Evolutionary conservation across 495 filamentous ascomycete genomes (phyloP), one percentile per base, ranked within the genome.

Genomic region (Xylaria palmicola): DNA sequence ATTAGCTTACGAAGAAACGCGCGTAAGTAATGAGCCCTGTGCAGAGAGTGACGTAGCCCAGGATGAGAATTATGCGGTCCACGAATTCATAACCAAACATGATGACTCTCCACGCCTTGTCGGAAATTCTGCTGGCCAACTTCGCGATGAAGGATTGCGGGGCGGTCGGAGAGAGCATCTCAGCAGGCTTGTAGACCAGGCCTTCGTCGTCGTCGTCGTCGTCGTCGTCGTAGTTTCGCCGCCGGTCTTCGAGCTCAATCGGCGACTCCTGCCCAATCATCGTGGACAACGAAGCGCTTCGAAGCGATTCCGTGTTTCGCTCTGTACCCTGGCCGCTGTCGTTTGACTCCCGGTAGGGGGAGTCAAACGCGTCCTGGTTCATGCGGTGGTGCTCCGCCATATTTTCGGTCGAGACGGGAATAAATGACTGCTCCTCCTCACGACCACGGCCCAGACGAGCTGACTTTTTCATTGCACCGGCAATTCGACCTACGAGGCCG

Each of bases 251-350:
- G 32, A 81, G 76, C 29, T 80, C 81, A 51, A 86, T 81, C 10
- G 75, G 62, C 29, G 81, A 77, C 17, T 83, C 81, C 3, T 79
- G 81, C 20, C 80, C 78, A 10, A 81, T 76, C 8, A 85, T 87
- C 3, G 69, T 72, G 9, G 81, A 83, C 19, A 86, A 75, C 24
- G 90, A 89, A 44, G 86, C 81, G 62, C 82, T 83, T 39, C 79
- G 77, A 50, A 89, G 79, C 22, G 88, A 89, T 56, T 86, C 85
- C 4, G 88, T 83, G 53, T 83, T 83, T 2, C 83, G 83, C 65
- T 94, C 91, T 0, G 90, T 92, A 15, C 92, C 92, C 63, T 96
- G 93, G 2, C 91, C 92, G 59, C 93, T 97, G 72, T 97, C 94
- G 50, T 88, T 80, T 5, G 91, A 96, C 74, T 84, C 89, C 39